Base-by-base conservation (phyloP, 2,329 filamentous ascomycete species). In the Cylindrodendrum hubeiense region DNA sequence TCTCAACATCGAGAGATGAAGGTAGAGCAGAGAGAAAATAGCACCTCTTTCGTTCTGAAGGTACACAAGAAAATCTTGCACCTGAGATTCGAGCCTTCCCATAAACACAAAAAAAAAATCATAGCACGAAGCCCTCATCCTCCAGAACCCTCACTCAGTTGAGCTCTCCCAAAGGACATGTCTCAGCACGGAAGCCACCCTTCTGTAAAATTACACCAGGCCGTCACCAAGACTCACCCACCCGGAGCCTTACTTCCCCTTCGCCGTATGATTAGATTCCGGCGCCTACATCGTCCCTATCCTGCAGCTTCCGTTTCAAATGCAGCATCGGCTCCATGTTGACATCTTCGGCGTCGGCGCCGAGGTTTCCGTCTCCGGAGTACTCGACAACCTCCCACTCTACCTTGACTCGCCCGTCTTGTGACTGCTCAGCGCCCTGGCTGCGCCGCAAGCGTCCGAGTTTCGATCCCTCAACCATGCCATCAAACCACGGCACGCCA, bases 311-410 rank as follows among this genome's bases (percentile, higher is more conserved):
- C 69, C 88, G 82, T 79, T 90, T 90, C 52, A 79, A 81, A 19
- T 80, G 77, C 13, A 78, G 73, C 33, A 66, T 66, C 28, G 72
- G 58, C 52, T 73, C 74, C 77, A 78, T 78, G 22, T 82, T 80
- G 12, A 79, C 72, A 47, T 80, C 78, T 7, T 79, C 75, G 4
- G 76, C 74, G 0, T 77, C 76, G 26, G 70, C 76, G 59, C 68
- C 75, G 44, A 78, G 77, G 21, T 74, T 74, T 15, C 80, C 81
- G 9, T 81, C 83, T 56, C 84, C 85, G 50, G 84, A 86, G 84
- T 88, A 95, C 80, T 97, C 94, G 41, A 91, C 85, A 68, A 97
- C 86, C 79, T 97, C 94, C 93, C 93, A 97, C 75, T 96, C 91
- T 12, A 96, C 86, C 47, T 83, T 87, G 39, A 90, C 87, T 28